phyloP scores from a whole-genome alignment of 257 asterid genomes.

The Agastache rugosa region DNA sequence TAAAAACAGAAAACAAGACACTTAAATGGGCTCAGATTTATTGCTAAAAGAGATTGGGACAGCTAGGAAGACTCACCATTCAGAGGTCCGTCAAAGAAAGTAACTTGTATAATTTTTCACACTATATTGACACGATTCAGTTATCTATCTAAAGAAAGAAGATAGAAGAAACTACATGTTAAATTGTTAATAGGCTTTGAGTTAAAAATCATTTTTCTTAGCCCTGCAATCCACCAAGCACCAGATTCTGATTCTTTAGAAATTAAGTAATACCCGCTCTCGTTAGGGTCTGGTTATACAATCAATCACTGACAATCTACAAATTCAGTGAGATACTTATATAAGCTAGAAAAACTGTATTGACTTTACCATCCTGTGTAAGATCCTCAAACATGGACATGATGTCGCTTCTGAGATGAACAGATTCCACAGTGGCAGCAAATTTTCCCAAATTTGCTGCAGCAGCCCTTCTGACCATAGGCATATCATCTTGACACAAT shows the following conservation, averaged over 20 bases:
- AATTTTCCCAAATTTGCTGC: slow-evolving; percentile 70
- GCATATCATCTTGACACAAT: slow-evolving; percentile 94
- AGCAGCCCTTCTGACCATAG: slow-evolving; percentile 96
- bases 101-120: background rate
- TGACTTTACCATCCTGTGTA: slow-evolving; percentile 66
- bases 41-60: background rate
- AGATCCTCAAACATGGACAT: slow-evolving; percentile 79
- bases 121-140: background rate
- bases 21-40: background rate
- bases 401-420: slow-evolving; percentile 51
- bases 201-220: background rate
- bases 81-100: background rate
- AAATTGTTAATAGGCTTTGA: background rate
- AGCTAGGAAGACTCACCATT: background rate
- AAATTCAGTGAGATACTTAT: slow-evolving; percentile 8
- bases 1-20: background rate
- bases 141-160: background rate
- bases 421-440: slow-evolving; percentile 59
- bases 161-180: background rate
- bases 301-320: background rate
- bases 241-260: background rate
- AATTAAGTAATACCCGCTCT: background rate
- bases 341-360: slow-evolving; percentile 51
- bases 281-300: background rate
- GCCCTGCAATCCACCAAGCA: background rate